phyloP scores from a whole-genome alignment of 352 stramenopile species.

The Phytopythium ostracodes region DNA sequence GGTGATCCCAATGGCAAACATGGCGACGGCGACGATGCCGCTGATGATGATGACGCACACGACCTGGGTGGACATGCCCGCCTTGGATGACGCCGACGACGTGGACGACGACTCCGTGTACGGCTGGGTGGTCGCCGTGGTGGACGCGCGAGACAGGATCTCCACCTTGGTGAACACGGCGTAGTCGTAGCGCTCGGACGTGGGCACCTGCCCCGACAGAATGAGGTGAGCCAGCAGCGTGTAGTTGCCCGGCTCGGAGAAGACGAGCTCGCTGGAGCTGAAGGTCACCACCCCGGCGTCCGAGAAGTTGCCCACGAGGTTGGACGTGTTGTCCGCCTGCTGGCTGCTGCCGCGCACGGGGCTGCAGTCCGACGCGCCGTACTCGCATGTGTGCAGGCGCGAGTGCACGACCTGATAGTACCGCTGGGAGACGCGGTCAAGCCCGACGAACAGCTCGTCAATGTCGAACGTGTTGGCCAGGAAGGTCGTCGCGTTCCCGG shows the following conservation, averaged over 20 bases:
- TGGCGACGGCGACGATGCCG: constrained; percentile 59
- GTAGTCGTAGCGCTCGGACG: constrained; percentile 58
- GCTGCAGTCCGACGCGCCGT: constrained; percentile 38
- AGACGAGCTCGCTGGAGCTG: constrained; percentile 50
- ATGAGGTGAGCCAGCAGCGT: constrained; percentile 60
- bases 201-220: constrained; percentile 37
- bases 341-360: constrained; percentile 43
- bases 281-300: constrained; percentile 35
- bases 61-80: constrained; percentile 53
- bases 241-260: constrained; percentile 42
- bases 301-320: constrained; percentile 54
- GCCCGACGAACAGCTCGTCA: constrained; percentile 29
- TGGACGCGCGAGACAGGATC: constrained; percentile 22
- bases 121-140: constrained; percentile 26
- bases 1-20: constrained; percentile 60
- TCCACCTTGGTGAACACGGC: constrained; percentile 48
- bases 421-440: constrained; percentile 50
- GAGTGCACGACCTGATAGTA: constrained; percentile 55
- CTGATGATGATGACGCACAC: constrained; percentile 68
- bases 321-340: constrained; percentile 42
- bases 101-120: constrained; percentile 26
- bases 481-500: constrained; percentile 22
- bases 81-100: constrained; percentile 12
- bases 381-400: constrained; percentile 42
- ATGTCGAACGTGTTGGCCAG: constrained; percentile 45